Base-by-base conservation (phyloP, 164 flowering plant genomes). In the Liquidambar formosana region DNA sequence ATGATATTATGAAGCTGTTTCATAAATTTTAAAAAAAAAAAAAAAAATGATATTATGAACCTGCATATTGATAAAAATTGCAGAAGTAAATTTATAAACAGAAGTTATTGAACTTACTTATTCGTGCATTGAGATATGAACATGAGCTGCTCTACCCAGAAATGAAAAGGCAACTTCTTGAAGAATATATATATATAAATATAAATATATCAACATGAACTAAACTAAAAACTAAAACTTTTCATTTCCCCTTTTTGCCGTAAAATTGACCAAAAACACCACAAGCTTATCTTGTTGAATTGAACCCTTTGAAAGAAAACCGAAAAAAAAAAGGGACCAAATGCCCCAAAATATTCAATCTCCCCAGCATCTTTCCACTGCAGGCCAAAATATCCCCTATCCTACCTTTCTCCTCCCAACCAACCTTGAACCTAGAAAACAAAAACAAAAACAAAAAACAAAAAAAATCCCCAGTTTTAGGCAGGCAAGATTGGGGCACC, bases 331-430 rank as follows among this genome's bases (percentile, higher is more conserved):
- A 66, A 60, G 71, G 64, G 65, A 75, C 64, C 70, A 70, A 79
- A 67, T 64, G 14, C 43, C 62, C 63, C 80, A 53, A 65, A 71
- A 70, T 66, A 70, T 66, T 78, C 79, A 69, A 72, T 59, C 64
- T 19, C 57, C 49, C 64, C 38, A 38, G 45, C 66, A 65, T 69
- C 79, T 71, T n/a, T 71, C 71, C 76, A 65, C 66, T 60, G 69
- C 46, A 71, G 68, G 71, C 64, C 52, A 78, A 78, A 69, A 66
- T 57, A 78, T 64, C 70, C 59, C 72, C 64, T 33, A 19, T 15
- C 54, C 68, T 57, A 60, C 38, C 71, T 73, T 44, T 2, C n/a
- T 14, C 10, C 73, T 25, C 64, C 71, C 73, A 54, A 28, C 63
- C 69, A 75, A 66, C 57, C 52, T 5, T 16, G 25, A 69, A 43